Evolutionary conservation across 495 filamentous ascomycete genomes (phyloP).

Genomic region (Hypoxylon perforatum): DNA sequence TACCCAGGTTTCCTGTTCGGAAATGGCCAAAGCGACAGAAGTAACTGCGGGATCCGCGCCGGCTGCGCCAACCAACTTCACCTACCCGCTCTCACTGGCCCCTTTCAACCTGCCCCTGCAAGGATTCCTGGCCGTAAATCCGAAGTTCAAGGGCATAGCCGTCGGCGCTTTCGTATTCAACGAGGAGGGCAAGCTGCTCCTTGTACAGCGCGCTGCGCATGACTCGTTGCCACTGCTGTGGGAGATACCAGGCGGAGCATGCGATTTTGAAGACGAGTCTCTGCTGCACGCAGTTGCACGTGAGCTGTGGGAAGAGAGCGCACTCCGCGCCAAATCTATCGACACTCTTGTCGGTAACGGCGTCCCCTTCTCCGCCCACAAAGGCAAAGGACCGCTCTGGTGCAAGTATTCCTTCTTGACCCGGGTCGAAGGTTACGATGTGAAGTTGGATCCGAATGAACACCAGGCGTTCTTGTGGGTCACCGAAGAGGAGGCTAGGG

Average conservation of each 20-base stretch:
- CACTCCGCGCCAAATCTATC: conserved; percentile 52
- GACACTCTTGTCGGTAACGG: conserved; percentile 49
- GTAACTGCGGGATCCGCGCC: conserved; percentile 15
- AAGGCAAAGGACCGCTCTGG: conserved; percentile 44
- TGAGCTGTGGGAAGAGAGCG: conserved; percentile 68
- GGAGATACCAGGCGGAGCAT: conserved; percentile 68
- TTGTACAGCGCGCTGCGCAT: conserved; percentile 62
- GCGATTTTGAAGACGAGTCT: conserved; percentile 60
- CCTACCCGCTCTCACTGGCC: conserved; percentile 33
- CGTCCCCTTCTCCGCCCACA: conserved; percentile 52
- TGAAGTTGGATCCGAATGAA: conserved; percentile 55
- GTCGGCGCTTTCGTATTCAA: conserved; percentile 55
- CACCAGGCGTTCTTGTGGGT: conserved; percentile 58
- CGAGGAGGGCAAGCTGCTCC: conserved; percentile 48
- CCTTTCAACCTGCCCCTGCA: conserved; percentile 38
- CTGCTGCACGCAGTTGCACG: conserved; percentile 60
- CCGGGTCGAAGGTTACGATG: conserved; percentile 51
- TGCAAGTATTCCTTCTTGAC: conserved; percentile 52
- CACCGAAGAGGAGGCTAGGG: conserved; percentile 54
- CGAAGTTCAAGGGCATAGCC: conserved; percentile 38
- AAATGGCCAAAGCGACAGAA: conserved; percentile 37
- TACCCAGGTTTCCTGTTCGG: not conserved
- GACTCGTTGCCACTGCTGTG: conserved; percentile 62
- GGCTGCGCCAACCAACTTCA: conserved; percentile 41
- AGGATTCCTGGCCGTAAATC: conserved; percentile 38